phyloP scores from a whole-genome alignment of 2,329 filamentous ascomycete genomes.

The Parastagonospora nodorum region DNA sequence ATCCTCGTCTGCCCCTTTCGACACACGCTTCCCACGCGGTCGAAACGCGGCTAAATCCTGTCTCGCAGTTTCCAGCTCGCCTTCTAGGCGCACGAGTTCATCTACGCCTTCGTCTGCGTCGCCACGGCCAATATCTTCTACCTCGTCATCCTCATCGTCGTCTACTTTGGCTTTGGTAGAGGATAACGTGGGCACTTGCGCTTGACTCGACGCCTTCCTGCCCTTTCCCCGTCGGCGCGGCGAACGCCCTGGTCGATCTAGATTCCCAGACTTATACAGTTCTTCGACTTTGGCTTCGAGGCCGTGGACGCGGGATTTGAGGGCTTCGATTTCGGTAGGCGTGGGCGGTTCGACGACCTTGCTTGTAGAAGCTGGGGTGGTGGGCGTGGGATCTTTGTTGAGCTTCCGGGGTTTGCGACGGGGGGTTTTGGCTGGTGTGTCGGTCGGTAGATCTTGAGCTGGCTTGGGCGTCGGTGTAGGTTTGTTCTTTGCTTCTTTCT shows the following conservation, averaged over 20 bases:
- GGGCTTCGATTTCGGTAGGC: slow-evolving; percentile 38
- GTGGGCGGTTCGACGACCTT: slow-evolving; percentile 15
- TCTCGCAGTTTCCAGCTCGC: slow-evolving; percentile 39
- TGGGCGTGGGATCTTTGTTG: slow-evolving; percentile 35
- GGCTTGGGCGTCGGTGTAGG: slow-evolving; percentile 5
- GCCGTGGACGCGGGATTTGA: slow-evolving; percentile 41
- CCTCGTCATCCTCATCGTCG: slow-evolving; percentile 12
- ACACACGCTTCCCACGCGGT: slow-evolving; percentile 4
- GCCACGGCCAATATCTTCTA: slow-evolving; percentile 5
- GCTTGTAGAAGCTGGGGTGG: slow-evolving; percentile 2
- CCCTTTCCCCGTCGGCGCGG: slow-evolving; percentile 41
- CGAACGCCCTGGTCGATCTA: slow-evolving; percentile 25
- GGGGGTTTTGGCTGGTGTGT: slow-evolving; percentile 13
- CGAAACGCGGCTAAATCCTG: slow-evolving; percentile 35
- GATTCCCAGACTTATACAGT: slow-evolving; percentile 29
- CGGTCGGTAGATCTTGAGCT: slow-evolving; percentile 2
- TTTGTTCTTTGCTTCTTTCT: slow-evolving; percentile 9
- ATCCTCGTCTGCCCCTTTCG: slow-evolving; percentile 9
- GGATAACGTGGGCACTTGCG: slow-evolving; percentile 25
- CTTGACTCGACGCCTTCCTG: slow-evolving; percentile 29
- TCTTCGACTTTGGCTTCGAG: slow-evolving; percentile 46
- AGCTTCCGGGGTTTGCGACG: slow-evolving; percentile 41
- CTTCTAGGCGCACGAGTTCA: slow-evolving; percentile 38
- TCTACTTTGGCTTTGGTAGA: slow-evolving; percentile 17
- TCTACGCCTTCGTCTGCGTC: slow-evolving; percentile 36